Conservation (phyloP, 768 basidiomycete genomes). For the Boletus sp. region DNA sequence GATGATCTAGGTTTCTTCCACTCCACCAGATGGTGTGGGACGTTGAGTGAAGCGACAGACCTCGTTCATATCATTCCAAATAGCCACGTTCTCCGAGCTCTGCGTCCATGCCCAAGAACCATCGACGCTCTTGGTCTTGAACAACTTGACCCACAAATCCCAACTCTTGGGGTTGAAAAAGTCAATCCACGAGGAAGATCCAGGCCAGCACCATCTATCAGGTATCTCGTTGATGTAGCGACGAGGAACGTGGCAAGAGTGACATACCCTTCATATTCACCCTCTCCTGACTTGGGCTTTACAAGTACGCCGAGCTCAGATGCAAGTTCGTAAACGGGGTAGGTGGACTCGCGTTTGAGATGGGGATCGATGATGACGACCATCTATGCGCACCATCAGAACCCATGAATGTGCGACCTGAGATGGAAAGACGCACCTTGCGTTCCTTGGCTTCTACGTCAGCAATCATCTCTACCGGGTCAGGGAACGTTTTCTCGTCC, state of each 20-base stretch:
- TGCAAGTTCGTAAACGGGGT: conserved; percentile 84
- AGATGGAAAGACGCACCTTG: conserved; percentile 54
- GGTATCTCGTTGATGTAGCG: neutral
- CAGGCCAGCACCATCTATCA: conserved; percentile 89
- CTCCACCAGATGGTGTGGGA: neutral
- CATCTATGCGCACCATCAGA: conserved; percentile 56
- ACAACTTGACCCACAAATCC: conserved; percentile 89
- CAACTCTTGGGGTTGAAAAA: conserved; percentile 91
- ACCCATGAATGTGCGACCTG: neutral
- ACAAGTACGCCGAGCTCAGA: conserved; percentile 79
- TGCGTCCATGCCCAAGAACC: conserved; percentile 74
- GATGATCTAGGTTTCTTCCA: neutral
- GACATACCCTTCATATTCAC: conserved; percentile 80
- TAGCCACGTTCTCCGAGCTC: conserved; percentile 80
- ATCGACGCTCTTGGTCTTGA: conserved; percentile 56
- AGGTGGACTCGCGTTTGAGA: conserved; percentile 75
- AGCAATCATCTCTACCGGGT: conserved; percentile 90
- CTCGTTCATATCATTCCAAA: conserved; percentile 99
- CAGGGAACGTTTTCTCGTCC: conserved; percentile 90
- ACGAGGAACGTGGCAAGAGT: neutral
- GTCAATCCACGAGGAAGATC: conserved; percentile 95
- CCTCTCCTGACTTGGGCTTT: conserved; percentile 74
- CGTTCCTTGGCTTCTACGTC: conserved; percentile 82
- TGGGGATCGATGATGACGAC: conserved; percentile 98
- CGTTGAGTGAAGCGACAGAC: conserved; percentile 38